phyloP scores from a whole-genome alignment of 73 alveolate genomes.

The Paramecium biaurelia region DNA sequence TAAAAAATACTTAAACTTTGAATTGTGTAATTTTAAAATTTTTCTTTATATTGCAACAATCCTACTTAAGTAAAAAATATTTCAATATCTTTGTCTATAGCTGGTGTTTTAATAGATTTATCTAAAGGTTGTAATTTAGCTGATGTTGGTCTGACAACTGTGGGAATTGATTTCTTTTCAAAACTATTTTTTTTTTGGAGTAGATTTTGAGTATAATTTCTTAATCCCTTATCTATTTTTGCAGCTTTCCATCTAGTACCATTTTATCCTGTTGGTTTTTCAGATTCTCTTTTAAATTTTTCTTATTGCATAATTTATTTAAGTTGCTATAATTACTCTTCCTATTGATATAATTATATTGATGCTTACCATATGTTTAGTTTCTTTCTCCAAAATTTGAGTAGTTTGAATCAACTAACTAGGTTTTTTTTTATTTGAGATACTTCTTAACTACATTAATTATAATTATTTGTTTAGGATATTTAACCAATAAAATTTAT shows the following conservation, averaged over 20 bases:
- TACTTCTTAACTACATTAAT: conserved; percentile 37
- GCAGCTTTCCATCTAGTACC: conserved; percentile 49
- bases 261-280: not conserved
- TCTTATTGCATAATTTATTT: not conserved
- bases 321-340: not conserved
- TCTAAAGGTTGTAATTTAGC: conserved; percentile 22
- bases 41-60: not conserved
- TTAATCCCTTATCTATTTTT: not conserved
- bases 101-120: not conserved
- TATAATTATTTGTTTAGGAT: not conserved
- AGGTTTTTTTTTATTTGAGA: conserved; percentile 19
- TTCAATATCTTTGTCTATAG: not conserved
- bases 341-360: not conserved
- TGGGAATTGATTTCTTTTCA: not conserved
- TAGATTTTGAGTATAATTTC: conserved; percentile 6
- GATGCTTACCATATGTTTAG: not conserved
- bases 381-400: not conserved
- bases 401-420: not conserved
- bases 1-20: not conserved
- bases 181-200: not conserved
- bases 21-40: not conserved
- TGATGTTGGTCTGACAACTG: not conserved
- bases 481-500: not conserved
- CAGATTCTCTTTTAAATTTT: conserved; percentile 11
- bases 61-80: not conserved